Conservation (phyloP, 495 filamentous ascomycete species). For the Amphirosellinia nigrospora region DNA sequence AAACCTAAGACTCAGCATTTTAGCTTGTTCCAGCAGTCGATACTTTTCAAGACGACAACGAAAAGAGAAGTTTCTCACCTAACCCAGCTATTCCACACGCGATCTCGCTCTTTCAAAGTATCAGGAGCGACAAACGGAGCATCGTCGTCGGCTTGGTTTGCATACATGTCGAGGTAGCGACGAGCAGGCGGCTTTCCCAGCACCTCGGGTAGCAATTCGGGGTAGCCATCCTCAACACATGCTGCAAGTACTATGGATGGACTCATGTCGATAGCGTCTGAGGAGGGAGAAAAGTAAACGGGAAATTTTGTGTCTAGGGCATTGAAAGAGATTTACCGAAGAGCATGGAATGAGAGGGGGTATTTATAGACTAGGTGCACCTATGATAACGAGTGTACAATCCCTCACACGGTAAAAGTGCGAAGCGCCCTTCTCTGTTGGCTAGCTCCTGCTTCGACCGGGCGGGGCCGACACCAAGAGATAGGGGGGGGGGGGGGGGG, state of each 20-base stretch:
- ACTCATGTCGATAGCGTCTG: neutral
- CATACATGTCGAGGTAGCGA: neutral
- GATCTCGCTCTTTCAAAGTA: constrained; percentile 3
- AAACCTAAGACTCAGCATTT: neutral
- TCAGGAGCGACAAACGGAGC: neutral
- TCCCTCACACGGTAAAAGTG: constrained; percentile 2
- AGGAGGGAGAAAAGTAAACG: neutral
- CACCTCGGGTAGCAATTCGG: neutral
- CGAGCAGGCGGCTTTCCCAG: constrained; percentile 1
- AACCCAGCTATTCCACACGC: neutral
- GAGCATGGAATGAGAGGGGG: neutral
- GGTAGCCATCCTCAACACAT: neutral
- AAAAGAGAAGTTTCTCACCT: neutral
- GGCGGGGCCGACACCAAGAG: constrained; percentile 7
- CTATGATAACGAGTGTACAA: neutral
- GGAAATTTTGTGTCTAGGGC: neutral
- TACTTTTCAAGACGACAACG: neutral
- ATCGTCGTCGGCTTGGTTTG: neutral
- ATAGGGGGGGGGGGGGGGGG: constrained; percentile 1
- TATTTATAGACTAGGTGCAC: constrained; percentile 6
- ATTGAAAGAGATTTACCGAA: constrained; percentile 5
- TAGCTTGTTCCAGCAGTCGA: neutral
- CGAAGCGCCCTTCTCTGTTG: constrained; percentile 9
- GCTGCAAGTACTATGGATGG: neutral
- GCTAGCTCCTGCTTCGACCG: constrained; percentile 9